phyloP scores from a whole-genome alignment of 2,329 filamentous ascomycete genomes.

The Hypoxylon sp. region DNA sequence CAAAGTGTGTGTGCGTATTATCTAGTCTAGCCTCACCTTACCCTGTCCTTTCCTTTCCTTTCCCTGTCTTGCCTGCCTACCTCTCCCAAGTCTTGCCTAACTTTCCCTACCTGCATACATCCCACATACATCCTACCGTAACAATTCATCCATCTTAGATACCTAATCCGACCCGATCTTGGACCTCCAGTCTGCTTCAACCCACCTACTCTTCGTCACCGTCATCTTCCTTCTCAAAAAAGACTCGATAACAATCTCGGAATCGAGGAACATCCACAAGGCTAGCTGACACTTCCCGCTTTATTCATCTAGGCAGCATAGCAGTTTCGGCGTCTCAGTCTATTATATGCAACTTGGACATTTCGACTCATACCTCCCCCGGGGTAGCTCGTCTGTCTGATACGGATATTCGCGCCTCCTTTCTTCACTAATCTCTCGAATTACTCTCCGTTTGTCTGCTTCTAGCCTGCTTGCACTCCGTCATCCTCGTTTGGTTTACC shows the following conservation, averaged over 20 bases:
- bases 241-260: conserved; percentile 1
- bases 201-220: background rate
- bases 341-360: conserved; percentile 19
- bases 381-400: conserved; percentile 16
- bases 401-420: conserved; percentile 25
- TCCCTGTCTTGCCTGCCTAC: conserved; percentile 5
- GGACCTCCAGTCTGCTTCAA: background rate
- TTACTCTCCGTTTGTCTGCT: conserved; percentile 23
- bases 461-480: conserved; percentile 42
- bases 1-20: conserved; percentile 15
- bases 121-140: background rate
- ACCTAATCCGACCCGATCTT: conserved; percentile 8
- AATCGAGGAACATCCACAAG: conserved; percentile 7
- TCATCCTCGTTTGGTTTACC: conserved; percentile 50
- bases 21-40: conserved; percentile 10
- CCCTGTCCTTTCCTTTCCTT: conserved; percentile 16
- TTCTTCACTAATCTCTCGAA: conserved; percentile 26
- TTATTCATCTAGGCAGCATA: conserved; percentile 18
- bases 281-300: conserved; percentile 20
- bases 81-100: background rate
- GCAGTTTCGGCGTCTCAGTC: conserved; percentile 5
- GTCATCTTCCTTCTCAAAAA: conserved; percentile 9
- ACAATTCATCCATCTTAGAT: conserved; percentile 17
- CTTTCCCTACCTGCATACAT: conserved; percentile 12
- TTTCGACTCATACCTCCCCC: conserved; percentile 21